Conservation (phyloP, 2,329 filamentous ascomycete species). For the Balansia obtecta region DNA sequence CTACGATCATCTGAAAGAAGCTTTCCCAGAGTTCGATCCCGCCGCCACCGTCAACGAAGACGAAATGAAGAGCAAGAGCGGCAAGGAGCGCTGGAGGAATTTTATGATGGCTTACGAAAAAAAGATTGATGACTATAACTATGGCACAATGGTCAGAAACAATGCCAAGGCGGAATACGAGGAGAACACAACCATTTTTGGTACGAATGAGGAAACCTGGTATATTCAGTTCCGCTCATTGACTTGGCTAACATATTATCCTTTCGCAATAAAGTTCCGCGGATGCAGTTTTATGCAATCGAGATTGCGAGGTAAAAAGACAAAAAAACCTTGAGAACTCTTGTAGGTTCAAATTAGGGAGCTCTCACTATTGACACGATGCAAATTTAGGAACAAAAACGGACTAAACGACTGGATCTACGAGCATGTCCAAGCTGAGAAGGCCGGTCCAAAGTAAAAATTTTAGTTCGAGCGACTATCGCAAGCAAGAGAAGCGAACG, state of each 20-base stretch:
- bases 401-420: constrained; percentile 97
- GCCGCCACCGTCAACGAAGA: constrained; percentile 74
- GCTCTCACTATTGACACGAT: neutral
- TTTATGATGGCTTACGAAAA: constrained; percentile 94
- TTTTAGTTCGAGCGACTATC: neutral
- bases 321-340: neutral
- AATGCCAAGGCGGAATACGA: constrained; percentile 75
- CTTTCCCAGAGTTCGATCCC: constrained; percentile 89
- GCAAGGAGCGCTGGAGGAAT: constrained; percentile 88
- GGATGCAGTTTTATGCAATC: constrained; percentile 44
- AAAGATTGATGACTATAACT: constrained; percentile 94
- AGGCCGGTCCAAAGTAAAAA: constrained; percentile 16
- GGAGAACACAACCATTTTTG: constrained; percentile 83
- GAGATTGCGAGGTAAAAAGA: constrained; percentile 31
- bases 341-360: too few species aligned
- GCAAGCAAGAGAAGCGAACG: neutral
- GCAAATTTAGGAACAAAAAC: constrained; percentile 54
- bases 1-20: constrained; percentile 70
- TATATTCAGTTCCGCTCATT: neutral
- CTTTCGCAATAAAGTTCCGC: constrained; percentile 27
- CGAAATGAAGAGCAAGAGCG: constrained; percentile 91
- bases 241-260: neutral
- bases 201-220: constrained; percentile 31
- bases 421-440: constrained; percentile 60
- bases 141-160: constrained; percentile 81